These are phyloP conservation scores for Sporothrix euskadiensis DNA, from an alignment of 2,329 filamentous ascomycete species.

Conservation along the genomic window DNA sequence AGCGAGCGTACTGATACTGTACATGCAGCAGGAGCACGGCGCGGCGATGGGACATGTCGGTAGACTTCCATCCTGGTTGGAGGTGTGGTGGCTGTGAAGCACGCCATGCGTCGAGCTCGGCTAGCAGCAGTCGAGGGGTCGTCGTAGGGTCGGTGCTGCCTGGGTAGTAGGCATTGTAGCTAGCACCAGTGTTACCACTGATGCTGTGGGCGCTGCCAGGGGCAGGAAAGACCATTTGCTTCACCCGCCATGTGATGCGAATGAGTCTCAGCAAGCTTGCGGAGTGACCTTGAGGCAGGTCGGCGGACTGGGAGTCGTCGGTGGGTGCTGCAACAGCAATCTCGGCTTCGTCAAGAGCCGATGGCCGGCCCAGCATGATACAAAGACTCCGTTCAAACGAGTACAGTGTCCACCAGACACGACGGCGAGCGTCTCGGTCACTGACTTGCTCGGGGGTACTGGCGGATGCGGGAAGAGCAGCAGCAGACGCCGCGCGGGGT, in stretches of 20 bases:
- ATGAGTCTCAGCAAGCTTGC: conserved; percentile 27
- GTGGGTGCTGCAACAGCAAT: conserved; percentile 41
- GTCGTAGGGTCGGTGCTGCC: conserved; percentile 8
- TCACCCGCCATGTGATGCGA: conserved; percentile 30
- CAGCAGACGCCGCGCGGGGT: background rate
- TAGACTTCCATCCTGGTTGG: conserved; percentile 44
- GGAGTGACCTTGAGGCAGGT: conserved; percentile 27
- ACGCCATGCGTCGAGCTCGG: conserved; percentile 44
- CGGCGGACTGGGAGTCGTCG: conserved; percentile 34
- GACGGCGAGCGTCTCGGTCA: conserved; percentile 39
- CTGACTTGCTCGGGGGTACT: conserved; percentile 29
- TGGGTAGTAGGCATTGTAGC: background rate
- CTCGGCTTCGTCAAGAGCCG: conserved; percentile 44
- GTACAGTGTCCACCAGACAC: conserved; percentile 42
- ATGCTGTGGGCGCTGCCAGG: conserved; percentile 17
- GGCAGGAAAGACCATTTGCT: conserved; percentile 30
- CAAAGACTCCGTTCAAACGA: conserved; percentile 44
- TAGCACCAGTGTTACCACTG: background rate
- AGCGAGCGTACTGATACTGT: conserved; percentile 44
- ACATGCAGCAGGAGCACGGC: conserved; percentile 44
- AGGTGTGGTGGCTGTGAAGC: conserved; percentile 39
- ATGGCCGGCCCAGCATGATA: conserved; percentile 44
- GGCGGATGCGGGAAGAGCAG: background rate
- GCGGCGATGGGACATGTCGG: conserved; percentile 44
- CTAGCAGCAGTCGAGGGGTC: conserved; percentile 29